phyloP scores from a whole-genome alignment of 176 grass and related monocot species.

The Microstegium vimineum region DNA sequence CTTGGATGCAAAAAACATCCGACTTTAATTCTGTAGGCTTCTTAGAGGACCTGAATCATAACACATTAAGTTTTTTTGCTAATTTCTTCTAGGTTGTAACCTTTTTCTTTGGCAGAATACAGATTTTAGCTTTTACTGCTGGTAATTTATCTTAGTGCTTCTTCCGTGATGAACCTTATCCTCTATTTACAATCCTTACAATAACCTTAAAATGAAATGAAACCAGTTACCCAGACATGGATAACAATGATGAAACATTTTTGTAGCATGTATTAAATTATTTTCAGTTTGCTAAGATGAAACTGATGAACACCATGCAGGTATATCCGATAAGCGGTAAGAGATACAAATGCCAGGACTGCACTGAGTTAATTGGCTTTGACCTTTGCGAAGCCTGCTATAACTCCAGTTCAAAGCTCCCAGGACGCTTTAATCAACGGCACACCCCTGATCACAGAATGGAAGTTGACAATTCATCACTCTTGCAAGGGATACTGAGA shows the following conservation, averaged over 20 bases:
- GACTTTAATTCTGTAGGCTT: background rate
- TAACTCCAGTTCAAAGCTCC: constrained; percentile 54
- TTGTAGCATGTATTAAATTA: background rate
- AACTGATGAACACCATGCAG: constrained; percentile 30
- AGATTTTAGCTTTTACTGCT: background rate
- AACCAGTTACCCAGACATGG: no score
- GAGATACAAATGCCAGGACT: constrained; percentile 81
- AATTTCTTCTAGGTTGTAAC: background rate
- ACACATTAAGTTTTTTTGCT: background rate
- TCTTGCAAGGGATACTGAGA: background rate
- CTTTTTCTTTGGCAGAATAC: background rate
- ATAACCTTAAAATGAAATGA: background rate
- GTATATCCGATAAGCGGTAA: constrained; percentile 71
- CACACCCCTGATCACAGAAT: constrained; percentile 89
- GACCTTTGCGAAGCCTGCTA: constrained; percentile 82
- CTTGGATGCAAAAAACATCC: background rate
- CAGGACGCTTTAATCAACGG: constrained; percentile 85
- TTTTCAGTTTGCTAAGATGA: constrained; percentile 13
- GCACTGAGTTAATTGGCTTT: constrained; percentile 60
- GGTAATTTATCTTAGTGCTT: constrained; percentile 3
- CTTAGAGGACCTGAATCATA: background rate
- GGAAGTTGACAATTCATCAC: constrained; percentile 28
- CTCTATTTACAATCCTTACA: background rate
- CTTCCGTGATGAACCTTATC: background rate
- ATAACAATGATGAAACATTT: background rate